These are phyloP conservation scores for Plenodomus lindquistii DNA, from an alignment of 2,329 filamentous ascomycete species.

Conservation along the genomic window DNA sequence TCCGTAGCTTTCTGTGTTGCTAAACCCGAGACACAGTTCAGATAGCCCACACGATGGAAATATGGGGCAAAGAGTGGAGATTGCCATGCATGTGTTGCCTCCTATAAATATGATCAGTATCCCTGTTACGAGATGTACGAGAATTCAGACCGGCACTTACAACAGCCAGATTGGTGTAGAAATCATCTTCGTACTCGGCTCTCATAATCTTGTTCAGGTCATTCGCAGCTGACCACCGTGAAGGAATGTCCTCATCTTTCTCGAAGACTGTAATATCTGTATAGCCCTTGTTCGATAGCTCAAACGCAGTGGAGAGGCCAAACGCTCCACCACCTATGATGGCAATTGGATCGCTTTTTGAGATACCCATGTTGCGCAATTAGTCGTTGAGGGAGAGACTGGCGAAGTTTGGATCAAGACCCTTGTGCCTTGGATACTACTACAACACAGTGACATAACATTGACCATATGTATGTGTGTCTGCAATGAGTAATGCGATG, in stretches of 20 bases:
- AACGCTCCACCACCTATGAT: conserved; percentile 38
- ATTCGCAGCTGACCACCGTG: conserved; percentile 59
- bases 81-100: conserved; percentile 59
- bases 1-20: conserved; percentile 55
- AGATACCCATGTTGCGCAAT: conserved; percentile 16
- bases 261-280: conserved; percentile 37
- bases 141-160: conserved; percentile 43
- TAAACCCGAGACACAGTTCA: conserved; percentile 55
- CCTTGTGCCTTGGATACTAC: neutral
- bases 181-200: conserved; percentile 61
- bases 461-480: neutral
- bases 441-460: neutral
- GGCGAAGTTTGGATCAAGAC: neutral
- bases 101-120: conserved; percentile 25
- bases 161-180: conserved; percentile 60
- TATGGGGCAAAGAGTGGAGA: conserved; percentile 58
- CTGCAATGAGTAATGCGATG: neutral
- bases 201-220: conserved; percentile 66
- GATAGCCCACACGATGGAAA: conserved; percentile 56
- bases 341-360: conserved; percentile 28
- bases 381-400: neutral
- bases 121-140: neutral
- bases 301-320: conserved; percentile 35
- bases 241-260: conserved; percentile 48
- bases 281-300: conserved; percentile 35